Conservation (phyloP, 2,329 filamentous ascomycete genomes). For the Aspergillus aculeatus region DNA sequence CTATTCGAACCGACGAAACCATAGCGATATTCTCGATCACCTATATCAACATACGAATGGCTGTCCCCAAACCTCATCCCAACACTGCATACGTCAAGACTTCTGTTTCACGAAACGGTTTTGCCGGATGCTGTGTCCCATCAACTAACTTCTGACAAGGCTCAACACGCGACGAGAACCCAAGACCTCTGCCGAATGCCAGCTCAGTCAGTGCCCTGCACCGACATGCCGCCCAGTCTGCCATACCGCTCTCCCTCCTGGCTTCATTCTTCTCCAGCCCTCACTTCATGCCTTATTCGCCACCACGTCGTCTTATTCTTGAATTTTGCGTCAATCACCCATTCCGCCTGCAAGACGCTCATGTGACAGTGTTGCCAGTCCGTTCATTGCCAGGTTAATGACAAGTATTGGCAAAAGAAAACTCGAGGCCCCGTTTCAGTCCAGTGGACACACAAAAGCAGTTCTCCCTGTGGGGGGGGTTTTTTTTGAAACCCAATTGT, state of each 20-base stretch:
- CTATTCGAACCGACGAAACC: neutral
- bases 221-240: neutral
- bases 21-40: neutral
- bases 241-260: neutral
- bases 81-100: constrained; percentile 17
- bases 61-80: constrained; percentile 10
- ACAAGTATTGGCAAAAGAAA: neutral
- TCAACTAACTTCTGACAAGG: constrained; percentile 23
- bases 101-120: constrained; percentile 24
- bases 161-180: constrained; percentile 12
- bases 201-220: neutral
- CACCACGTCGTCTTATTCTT: neutral
- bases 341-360: neutral
- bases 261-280: neutral
- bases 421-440: neutral
- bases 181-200: neutral
- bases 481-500: neutral
- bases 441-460: no score
- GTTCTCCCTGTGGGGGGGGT: no score
- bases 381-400: neutral
- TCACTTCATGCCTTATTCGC: neutral
- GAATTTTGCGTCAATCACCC: neutral
- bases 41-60: neutral
- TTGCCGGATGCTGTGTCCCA: constrained; percentile 20
- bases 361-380: neutral